Conservation (phyloP, 2,329 filamentous ascomycete species). For the Botrytis byssoidea region DNA sequence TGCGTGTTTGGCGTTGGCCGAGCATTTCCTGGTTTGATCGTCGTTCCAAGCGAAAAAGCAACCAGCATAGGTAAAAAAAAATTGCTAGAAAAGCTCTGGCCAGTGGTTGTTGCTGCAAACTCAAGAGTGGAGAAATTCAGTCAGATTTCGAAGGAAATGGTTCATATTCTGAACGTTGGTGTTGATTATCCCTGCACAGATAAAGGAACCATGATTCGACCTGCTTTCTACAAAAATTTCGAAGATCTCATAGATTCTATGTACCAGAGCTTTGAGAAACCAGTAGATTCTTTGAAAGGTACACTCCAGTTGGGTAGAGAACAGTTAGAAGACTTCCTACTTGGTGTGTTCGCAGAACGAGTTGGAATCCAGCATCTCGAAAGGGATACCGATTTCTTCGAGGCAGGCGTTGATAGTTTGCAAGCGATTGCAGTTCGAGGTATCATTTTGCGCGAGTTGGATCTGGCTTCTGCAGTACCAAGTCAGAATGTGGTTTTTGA, state of each 20-base stretch:
- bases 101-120: slow-evolving; percentile 53
- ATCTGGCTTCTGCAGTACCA: slow-evolving; percentile 47
- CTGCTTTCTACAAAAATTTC: slow-evolving; percentile 48
- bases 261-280: slow-evolving; percentile 35
- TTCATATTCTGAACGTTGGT: slow-evolving; percentile 48
- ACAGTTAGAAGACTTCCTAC: slow-evolving; percentile 22
- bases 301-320: slow-evolving; percentile 5
- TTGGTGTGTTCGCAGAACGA: slow-evolving; percentile 14
- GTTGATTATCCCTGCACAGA: slow-evolving; percentile 49
- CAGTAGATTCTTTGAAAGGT: slow-evolving; percentile 1
- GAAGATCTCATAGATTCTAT: slow-evolving; percentile 44
- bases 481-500: slow-evolving; percentile 61
- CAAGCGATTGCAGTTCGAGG: slow-evolving; percentile 56
- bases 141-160: slow-evolving; percentile 51
- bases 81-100: slow-evolving; percentile 50
- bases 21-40: slow-evolving; percentile 51
- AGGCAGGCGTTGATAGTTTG: slow-evolving; percentile 56
- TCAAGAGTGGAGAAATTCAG: slow-evolving; percentile 51
- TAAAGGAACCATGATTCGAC: slow-evolving; percentile 54
- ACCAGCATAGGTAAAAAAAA: slow-evolving; percentile 44
- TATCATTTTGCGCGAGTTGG: slow-evolving; percentile 50
- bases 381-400: slow-evolving; percentile 56
- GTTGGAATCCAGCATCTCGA: slow-evolving; percentile 19
- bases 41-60: slow-evolving; percentile 51
- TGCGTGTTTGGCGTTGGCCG: slow-evolving; percentile 57